Evolutionary conservation across 1,284 basidiomycete species (phyloP).

Genomic region (Boletellus dicymbophilus): DNA sequence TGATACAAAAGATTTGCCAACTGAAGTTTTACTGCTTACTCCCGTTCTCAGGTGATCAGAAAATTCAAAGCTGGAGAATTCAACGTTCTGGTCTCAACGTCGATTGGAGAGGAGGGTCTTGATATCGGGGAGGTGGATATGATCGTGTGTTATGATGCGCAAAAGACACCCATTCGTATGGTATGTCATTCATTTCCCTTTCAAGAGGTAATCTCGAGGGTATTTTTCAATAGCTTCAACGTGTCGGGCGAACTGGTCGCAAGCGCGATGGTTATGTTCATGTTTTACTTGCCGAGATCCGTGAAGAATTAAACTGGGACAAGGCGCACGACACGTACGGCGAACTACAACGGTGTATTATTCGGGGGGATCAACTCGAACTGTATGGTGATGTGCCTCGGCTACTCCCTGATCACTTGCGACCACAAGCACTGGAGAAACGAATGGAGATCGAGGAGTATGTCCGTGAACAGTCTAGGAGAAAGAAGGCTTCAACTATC

Average conservation of each 20-base stretch:
- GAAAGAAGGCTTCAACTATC: constrained; percentile 37
- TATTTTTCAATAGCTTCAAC: constrained; percentile 72
- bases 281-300: constrained; percentile 89
- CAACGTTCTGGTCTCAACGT: constrained; percentile 95
- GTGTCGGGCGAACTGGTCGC: constrained; percentile 94
- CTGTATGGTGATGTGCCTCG: constrained; percentile 91
- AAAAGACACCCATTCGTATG: constrained; percentile 96
- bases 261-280: constrained; percentile 91
- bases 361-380: constrained; percentile 85
- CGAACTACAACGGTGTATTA: constrained; percentile 89
- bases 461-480: constrained; percentile 48
- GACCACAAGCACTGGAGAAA: constrained; percentile 81
- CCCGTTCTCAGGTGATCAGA: constrained; percentile 64
- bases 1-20: constrained; percentile 5
- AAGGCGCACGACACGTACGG: constrained; percentile 89
- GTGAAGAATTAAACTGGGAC: constrained; percentile 92
- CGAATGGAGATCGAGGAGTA: constrained; percentile 80
- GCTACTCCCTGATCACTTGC: constrained; percentile 77
- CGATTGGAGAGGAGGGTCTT: constrained; percentile 98
- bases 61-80: constrained; percentile 88
- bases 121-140: constrained; percentile 99
- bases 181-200: constrained; percentile 45
- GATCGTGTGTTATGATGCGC: constrained; percentile 96
- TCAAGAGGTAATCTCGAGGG: constrained; percentile 1
- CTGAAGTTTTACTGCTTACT: constrained; percentile 3